These are phyloP conservation scores for Heliosperma pusillum DNA, from an alignment of 148 eudicot species.

Conservation along the genomic window DNA sequence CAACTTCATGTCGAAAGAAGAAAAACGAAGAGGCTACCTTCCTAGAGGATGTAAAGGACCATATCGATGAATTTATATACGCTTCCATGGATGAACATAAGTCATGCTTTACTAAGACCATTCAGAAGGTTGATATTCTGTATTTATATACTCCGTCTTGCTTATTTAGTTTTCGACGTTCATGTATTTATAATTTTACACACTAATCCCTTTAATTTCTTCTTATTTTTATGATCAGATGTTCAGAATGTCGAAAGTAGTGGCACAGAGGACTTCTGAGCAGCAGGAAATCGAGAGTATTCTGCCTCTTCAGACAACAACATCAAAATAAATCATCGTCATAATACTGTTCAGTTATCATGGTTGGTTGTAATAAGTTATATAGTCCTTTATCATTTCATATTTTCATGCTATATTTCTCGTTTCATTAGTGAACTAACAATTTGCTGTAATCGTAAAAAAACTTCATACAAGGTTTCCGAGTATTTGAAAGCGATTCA, in stretches of 20 bases:
- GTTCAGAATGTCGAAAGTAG: constrained; percentile 87
- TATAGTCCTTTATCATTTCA: no score
- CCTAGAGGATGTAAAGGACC: constrained; percentile 78
- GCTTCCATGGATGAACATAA: constrained; percentile 96
- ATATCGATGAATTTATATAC: constrained; percentile 79
- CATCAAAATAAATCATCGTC: constrained; percentile 35
- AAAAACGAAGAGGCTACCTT: constrained; percentile 74
- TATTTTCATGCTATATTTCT: no score
- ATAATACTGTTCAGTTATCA: no score
- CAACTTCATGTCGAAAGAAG: constrained; percentile 75
- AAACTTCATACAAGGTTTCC: no score
- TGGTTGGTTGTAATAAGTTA: no score
- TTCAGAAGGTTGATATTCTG: constrained; percentile 49
- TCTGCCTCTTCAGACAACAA: constrained; percentile 52
- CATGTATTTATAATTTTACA: background rate
- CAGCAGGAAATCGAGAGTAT: constrained; percentile 50
- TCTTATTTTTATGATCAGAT: constrained; percentile 42
- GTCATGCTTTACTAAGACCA: constrained; percentile 74
- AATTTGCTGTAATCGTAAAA: no score
- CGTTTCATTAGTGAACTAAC: no score
- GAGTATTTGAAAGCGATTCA: no score
- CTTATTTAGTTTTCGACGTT: background rate
- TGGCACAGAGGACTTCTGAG: constrained; percentile 49
- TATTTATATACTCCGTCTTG: background rate
- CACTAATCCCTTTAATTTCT: background rate